Base-by-base conservation (phyloP, 1,284 basidiomycete genomes). In the Singerocomus rubriflavus region DNA sequence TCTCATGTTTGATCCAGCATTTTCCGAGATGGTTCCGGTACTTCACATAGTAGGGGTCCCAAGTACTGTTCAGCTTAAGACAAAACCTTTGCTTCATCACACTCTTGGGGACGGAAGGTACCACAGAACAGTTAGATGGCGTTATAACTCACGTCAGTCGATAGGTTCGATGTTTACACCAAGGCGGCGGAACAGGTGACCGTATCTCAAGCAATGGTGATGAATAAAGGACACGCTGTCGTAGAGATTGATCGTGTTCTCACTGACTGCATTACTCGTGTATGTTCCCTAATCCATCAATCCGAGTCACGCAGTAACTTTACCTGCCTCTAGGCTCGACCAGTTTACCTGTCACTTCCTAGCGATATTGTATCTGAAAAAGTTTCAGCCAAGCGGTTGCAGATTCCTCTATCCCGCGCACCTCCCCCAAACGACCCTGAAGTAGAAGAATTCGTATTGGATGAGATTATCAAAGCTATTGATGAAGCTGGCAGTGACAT, bases 31-130 rank as follows among this genome's bases (percentile, higher is more conserved):
- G 72, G 84, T 98, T 6, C 95, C 95, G 8, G 80, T 98, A 5
- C 77, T 98, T 6, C 95, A 98, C 66, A 82, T 98, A 43, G 95
- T 89, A 44, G 95, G 95, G 51, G 84, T 84, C 1, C 94, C 95
- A 0, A 88, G 82, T 57, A 91, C 87, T 2, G 59, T 71, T 12
- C 84, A 91, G 57, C 85, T 90, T 60, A 84, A 80, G 68, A 74
- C 67, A 37, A 85, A 75, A 64, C 87, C 78, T 39, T 77, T 89
- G 67, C 75, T 93, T 27, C 91, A 93, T 61, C 91, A 94, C 62
- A 93, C 93, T 0, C 81, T 97, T 30, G 93, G 93, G 52, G 88
- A 93, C 60, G 88, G 85, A 54, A 75, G 85, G 83, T 83, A 58
- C 5, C 12, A 14, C 25, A 45, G 29, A 3, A 0, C n/a, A 21